A percentile compares a stretch with the other conserved stretches of the same genome.
Conservation (phyloP, 257 asterid species). For the Gentiana straminea region DNA sequence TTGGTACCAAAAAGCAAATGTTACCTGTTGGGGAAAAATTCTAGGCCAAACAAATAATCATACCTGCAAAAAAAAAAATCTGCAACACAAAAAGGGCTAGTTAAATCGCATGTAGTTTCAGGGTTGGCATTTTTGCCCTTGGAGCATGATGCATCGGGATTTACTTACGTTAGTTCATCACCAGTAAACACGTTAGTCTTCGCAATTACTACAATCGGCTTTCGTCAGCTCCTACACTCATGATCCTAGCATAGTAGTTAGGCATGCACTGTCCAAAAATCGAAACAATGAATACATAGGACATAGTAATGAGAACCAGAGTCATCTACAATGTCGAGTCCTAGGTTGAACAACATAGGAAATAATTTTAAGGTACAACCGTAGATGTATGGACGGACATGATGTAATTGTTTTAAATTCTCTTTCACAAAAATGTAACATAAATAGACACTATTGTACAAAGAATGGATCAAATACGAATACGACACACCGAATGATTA, state of each 20-base stretch:
- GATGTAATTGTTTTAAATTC: too few relatives aligned
- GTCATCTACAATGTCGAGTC: not conserved
- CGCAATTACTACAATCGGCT: slow-evolving; percentile 97
- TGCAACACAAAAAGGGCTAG: not conserved
- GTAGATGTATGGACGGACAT: too few relatives aligned
- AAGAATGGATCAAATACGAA: not conserved
- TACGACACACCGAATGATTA: slow-evolving; percentile 75
- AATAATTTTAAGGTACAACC: too few relatives aligned
- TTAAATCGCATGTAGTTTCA: too few relatives aligned
- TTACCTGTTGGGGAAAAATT: slow-evolving; percentile 2
- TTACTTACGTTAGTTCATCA: slow-evolving; percentile 70
- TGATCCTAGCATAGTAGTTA: slow-evolving; percentile 94
- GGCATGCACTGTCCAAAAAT: slow-evolving; percentile 74
- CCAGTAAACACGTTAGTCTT: slow-evolving; percentile 82
- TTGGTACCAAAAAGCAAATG: too few relatives aligned
- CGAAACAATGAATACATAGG: not conserved
- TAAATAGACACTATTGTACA: too few relatives aligned
- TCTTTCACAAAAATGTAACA: too few relatives aligned
- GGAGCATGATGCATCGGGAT: too few relatives aligned
- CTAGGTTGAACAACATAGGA: not conserved
- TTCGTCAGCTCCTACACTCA: slow-evolving; percentile 94
- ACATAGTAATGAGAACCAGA: not conserved
- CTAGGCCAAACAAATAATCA: slow-evolving; percentile 88
- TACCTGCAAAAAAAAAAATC: slow-evolving; percentile 40
- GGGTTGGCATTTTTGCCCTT: too few relatives aligned